Evolutionary conservation across 331 rosid species (phyloP), one percentile per base, ranked within the genome.

Genomic region (Dryas integrifolia): DNA sequence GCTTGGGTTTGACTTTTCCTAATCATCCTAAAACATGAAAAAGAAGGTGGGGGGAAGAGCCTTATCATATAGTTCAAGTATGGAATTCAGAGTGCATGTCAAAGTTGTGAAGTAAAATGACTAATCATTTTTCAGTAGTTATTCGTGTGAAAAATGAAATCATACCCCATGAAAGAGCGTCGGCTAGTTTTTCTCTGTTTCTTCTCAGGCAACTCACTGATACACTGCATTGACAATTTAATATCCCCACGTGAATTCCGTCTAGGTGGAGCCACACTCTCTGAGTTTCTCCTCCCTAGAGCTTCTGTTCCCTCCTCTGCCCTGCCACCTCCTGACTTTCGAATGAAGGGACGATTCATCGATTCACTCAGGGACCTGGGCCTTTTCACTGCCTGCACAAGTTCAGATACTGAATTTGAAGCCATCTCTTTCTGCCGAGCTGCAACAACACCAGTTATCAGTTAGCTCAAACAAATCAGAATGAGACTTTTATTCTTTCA

Each of bases 361-460:
- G 98, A 94, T 72, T 91, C 97, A 41, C 98, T 91, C 15, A 89
- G 63, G 39, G 98, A 91, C 46, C 97, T 84, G 3, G 98, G 98
- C 49, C 96, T 92, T 80, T 84, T 94, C 81, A 94, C 88, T 2
- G 96, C 97, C 47, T 77, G 76, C 16, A 94, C 66, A 26, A 94
- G 86, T 77, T 94, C 98, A 45, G 89, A 41, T 46, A 79, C 96
- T 65, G 97, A 84, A 61, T 77, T 82, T 58, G 82, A 48, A 44
- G 98, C 97, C 82, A 76, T 84, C 79, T 94, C 98, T 78, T 88
- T 91, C 79, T 91, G 96, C 47, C 98, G 96, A 48, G 97, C 98
- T 94, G 92, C 86, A 85, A 39, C 35, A 11, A 53, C 7, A 61
- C 41, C 47, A 70, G 14, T 67, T 43, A 30, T 44, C 58, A 73